Conservation (phyloP, 495 filamentous ascomycete species). For the Aspergillus sclerotiicarbonarius region DNA sequence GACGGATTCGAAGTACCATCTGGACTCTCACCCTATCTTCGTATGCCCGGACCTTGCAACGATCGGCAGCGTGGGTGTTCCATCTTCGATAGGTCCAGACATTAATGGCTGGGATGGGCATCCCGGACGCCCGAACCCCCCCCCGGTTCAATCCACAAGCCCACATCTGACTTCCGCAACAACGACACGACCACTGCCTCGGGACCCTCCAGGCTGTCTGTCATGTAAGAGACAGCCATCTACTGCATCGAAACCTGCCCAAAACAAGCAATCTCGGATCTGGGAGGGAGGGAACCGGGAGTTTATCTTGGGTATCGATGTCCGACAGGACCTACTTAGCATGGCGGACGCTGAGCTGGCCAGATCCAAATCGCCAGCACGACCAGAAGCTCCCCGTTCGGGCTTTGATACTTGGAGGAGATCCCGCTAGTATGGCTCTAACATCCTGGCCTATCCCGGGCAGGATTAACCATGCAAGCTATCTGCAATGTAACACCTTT, state of each 20-base stretch:
- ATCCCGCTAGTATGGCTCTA: not conserved
- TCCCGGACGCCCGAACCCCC: not conserved
- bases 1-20: not conserved
- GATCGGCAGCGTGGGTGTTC: not conserved
- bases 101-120: not conserved
- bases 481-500: constrained; percentile 6
- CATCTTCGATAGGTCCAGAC: not conserved
- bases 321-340: not conserved
- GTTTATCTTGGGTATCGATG: not conserved
- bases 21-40: not conserved
- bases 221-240: not conserved
- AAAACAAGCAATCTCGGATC: not conserved
- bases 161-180: not conserved
- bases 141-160: not conserved
- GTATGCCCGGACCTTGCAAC: not conserved
- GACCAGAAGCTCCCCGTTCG: no score
- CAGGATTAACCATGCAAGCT: not conserved
- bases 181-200: not conserved
- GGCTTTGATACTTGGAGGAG: not conserved
- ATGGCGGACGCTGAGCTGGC: not conserved
- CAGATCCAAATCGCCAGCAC: not conserved
- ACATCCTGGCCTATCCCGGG: not conserved
- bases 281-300: not conserved
- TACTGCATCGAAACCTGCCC: not conserved
- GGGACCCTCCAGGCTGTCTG: not conserved